Base-by-base conservation (phyloP, 495 filamentous ascomycete genomes). In the Clavariopsis aquatica region DNA sequence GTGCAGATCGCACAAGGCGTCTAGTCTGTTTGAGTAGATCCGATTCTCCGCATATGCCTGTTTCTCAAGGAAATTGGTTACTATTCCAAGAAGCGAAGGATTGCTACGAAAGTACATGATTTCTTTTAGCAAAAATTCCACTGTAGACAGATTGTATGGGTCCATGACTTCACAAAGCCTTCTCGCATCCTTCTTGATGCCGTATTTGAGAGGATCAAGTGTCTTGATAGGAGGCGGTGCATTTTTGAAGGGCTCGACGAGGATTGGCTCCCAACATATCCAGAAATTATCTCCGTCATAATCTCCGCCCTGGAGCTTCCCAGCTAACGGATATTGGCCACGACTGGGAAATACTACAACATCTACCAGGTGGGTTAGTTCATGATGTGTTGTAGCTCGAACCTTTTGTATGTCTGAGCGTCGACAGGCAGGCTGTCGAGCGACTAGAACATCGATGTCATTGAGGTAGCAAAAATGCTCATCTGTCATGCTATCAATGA, bases 261-360 rank as follows among this genome's bases (percentile, higher is more conserved):
- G 84, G 0, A 77, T 77, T 1, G 80, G 79, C 61, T 97, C 92
- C 93, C 92, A 97, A 74, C 92, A 96, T 17, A 96, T 78, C 92
- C 92, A 78, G 49, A 77, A 77, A 43, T 81, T 87, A 67, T 98
- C 94, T 0, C 94, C 94, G 62, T 97, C 93, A 72, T 97, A 97
- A 75, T 98, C 94, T 9, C 94, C 94, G 15, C 93, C 94, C 3
- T 91, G 94, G 0, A 97, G 79, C 73, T 91, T 90, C 31, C 86
- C 83, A 0, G 92, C 94, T 0, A 96, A 81, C 0, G 91, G 84
- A 22, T 81, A 80, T 12, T 82, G 53, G 0, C 94, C 93, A 67
- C 83, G 83, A 0, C 81, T 81, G 0, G 94, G 81, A 69, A 98
- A 97, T 1, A 97, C 84, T 60, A 96, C 88, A 6, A 97, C 89